Conservation (phyloP, 192 early-diverging fungal species). For the Rhizoclosmatium globosum region DNA sequence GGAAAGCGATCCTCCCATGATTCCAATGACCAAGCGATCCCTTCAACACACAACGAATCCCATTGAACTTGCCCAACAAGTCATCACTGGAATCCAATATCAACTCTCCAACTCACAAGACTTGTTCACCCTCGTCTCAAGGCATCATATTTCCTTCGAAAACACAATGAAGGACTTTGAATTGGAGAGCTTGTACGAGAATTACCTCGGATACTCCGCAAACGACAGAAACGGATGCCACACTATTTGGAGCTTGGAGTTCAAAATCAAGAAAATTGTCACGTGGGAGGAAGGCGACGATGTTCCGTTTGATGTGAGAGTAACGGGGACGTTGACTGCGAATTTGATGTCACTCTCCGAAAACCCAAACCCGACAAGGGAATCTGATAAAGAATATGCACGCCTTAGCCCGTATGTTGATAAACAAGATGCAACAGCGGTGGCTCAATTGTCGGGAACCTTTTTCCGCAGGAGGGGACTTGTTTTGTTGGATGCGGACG, state of each 20-base stretch:
- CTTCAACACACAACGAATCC: not conserved
- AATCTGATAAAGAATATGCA: not conserved
- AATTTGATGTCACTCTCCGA: not conserved
- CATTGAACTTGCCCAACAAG: slow-evolving; percentile 32
- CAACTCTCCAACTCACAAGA: slow-evolving; percentile 40
- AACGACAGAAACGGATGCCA: slow-evolving; percentile 36
- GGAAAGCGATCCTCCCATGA: not conserved
- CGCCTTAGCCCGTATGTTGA: not conserved
- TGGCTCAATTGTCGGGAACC: slow-evolving; percentile 14
- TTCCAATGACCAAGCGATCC: slow-evolving; percentile 5
- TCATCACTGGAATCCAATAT: slow-evolving; percentile 31
- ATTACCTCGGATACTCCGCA: slow-evolving; percentile 31
- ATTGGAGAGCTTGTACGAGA: not conserved
- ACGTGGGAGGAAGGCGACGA: not conserved
- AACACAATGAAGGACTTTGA: slow-evolving; percentile 1
- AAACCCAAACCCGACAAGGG: not conserved
- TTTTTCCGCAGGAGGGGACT: slow-evolving; percentile 24
- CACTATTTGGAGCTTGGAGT: slow-evolving; percentile 31
- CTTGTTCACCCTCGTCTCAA: slow-evolving; percentile 34
- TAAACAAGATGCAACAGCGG: slow-evolving; percentile 1
- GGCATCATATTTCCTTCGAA: not conserved
- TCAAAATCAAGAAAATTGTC: not conserved
- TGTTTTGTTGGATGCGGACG: slow-evolving; percentile 27
- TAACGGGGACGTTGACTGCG: slow-evolving; percentile 13
- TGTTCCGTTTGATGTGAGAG: not conserved